Conservation (phyloP, 1,139 yeast species). For the Geotrichum aggregatum region DNA sequence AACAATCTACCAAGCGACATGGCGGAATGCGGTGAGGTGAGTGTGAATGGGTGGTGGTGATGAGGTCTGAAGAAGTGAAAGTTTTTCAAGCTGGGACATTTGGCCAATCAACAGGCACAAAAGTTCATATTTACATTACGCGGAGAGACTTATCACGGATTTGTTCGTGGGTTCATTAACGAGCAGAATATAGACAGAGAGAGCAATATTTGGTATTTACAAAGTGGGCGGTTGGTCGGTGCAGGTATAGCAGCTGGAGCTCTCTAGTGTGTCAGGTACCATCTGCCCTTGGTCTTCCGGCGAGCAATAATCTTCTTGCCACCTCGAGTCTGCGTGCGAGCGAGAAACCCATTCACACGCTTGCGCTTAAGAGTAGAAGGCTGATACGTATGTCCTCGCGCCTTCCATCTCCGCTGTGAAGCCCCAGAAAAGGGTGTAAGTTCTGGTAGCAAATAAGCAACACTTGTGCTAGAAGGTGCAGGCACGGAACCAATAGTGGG, state of each 20-base stretch:
- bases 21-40: too few species aligned
- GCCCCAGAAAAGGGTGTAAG: slow-evolving; percentile 37
- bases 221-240: too few species aligned
- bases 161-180: neutral
- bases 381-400: slow-evolving; percentile 92
- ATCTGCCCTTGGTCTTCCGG: slow-evolving; percentile 85
- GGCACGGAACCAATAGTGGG: slow-evolving; percentile 18
- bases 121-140: neutral
- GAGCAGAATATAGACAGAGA: neutral
- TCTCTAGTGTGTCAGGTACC: slow-evolving; percentile 79
- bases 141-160: too few species aligned
- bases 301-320: slow-evolving; percentile 78
- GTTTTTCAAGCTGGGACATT: slow-evolving; percentile 9
- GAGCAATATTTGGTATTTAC: slow-evolving; percentile 4
- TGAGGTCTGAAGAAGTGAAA: neutral
- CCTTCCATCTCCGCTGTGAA: slow-evolving; percentile 57
- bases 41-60: slow-evolving; percentile 5
- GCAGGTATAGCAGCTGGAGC: too few species aligned
- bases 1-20: slow-evolving; percentile 13
- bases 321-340: slow-evolving; percentile 71
- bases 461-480: slow-evolving; percentile 14
- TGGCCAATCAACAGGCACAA: slow-evolving; percentile 10
- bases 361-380: slow-evolving; percentile 89
- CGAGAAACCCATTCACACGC: slow-evolving; percentile 84
- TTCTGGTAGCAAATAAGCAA: slow-evolving; percentile 21